Evolutionary conservation across 2,329 filamentous ascomycete genomes (phyloP).

Genomic region (Ophiostoma populinum): DNA sequence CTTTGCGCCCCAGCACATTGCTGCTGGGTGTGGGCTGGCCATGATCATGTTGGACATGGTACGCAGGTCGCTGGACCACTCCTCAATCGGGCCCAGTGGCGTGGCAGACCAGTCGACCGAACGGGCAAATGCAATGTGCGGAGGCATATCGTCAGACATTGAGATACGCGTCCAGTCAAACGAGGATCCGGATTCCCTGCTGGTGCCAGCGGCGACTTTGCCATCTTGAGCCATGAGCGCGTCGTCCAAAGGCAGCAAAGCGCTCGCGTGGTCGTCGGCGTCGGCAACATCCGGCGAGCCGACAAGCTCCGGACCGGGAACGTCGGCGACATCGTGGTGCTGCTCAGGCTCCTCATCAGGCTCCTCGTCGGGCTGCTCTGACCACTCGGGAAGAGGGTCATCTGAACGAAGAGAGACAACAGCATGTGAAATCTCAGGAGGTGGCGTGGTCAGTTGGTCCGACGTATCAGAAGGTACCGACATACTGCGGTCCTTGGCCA

Average conservation of each 20-base stretch:
- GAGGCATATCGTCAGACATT: constrained; percentile 41
- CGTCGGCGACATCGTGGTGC: too few species aligned
- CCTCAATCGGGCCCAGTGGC: constrained; percentile 55
- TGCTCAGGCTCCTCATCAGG: too few species aligned
- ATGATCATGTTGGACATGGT: constrained; percentile 71
- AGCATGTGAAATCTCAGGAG: constrained; percentile 16
- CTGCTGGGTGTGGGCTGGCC: constrained; percentile 57
- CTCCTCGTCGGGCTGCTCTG: too few species aligned
- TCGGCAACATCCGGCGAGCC: too few species aligned
- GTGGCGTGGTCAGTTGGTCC: constrained; percentile 20
- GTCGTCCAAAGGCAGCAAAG: neutral
- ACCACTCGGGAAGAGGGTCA: too few species aligned
- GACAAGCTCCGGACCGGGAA: too few species aligned
- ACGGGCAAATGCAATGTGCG: constrained; percentile 57
- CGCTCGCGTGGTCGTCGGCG: too few species aligned
- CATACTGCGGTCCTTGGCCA: neutral
- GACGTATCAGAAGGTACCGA: neutral
- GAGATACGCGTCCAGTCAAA: constrained; percentile 74
- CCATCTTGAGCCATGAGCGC: too few species aligned
- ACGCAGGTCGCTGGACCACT: constrained; percentile 54
- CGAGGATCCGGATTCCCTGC: constrained; percentile 29
- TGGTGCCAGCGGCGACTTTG: neutral
- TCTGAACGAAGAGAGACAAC: too few species aligned
- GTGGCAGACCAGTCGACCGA: constrained; percentile 58
- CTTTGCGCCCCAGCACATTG: constrained; percentile 67